Evolutionary conservation across 2,329 filamentous ascomycete species (phyloP).

Genomic region (Alternaria conjuncta): DNA sequence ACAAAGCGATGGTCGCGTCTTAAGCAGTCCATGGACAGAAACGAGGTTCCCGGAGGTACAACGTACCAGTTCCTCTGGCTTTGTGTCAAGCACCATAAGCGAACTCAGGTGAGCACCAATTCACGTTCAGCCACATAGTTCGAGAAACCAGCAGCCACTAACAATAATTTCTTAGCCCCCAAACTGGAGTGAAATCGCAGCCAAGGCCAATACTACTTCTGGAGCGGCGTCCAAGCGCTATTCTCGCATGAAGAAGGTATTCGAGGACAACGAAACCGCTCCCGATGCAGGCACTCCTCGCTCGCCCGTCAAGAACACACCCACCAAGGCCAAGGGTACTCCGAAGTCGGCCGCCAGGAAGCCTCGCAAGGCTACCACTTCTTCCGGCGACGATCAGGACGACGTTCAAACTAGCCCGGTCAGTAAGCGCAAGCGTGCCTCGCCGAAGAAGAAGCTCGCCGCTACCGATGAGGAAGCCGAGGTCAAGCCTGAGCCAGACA

Average conservation of each 20-base stretch:
- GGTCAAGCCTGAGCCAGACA: not conserved
- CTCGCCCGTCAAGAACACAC: not conserved
- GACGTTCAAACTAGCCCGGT: not conserved
- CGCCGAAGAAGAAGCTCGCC: constrained; percentile 9
- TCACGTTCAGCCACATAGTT: not conserved
- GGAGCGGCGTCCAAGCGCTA: constrained; percentile 44
- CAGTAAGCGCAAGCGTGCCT: constrained; percentile 31
- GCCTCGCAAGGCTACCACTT: not conserved
- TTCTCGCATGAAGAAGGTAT: constrained; percentile 39
- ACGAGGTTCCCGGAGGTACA: constrained; percentile 16
- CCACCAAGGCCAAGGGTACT: constrained; percentile 5
- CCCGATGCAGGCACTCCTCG: constrained; percentile 1
- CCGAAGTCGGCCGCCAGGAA: constrained; percentile 11
- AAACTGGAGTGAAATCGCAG: constrained; percentile 41
- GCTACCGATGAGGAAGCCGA: not conserved
- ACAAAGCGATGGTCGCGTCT: constrained; percentile 46
- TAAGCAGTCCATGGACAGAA: constrained; percentile 31
- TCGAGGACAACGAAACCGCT: constrained; percentile 25
- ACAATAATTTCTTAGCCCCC: constrained; percentile 2
- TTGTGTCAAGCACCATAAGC: constrained; percentile 33
- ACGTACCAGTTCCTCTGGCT: constrained; percentile 39
- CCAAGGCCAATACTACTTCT: constrained; percentile 33
- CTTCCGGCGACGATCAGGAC: not conserved
- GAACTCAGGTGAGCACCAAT: constrained; percentile 26
- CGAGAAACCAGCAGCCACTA: not conserved